Conservation (phyloP, 2,329 filamentous ascomycete species). For the Apiospora hydei region DNA sequence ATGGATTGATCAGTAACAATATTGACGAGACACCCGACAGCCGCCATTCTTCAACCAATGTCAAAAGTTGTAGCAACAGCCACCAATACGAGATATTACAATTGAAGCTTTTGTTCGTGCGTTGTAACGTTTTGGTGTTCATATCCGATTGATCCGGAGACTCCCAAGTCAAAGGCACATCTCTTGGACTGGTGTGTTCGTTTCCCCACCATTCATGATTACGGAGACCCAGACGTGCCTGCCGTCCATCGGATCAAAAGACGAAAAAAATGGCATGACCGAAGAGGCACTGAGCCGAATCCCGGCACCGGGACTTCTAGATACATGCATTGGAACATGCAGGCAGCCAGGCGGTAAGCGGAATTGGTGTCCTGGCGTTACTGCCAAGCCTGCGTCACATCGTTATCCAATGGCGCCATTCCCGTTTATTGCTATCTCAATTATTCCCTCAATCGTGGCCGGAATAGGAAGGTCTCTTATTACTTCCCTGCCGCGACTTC, state of each 20-base stretch:
- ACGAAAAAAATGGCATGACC: neutral
- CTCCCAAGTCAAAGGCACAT: too few relatives aligned
- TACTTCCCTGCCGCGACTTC: neutral
- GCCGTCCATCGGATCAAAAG: neutral
- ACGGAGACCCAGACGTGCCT: neutral
- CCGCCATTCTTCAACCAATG: too few relatives aligned
- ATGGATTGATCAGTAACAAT: neutral
- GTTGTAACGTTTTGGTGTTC: too few relatives aligned
- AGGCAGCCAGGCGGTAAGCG: neutral
- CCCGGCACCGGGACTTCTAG: neutral
- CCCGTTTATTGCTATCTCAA: conserved; percentile 3
- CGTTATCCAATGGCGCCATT: conserved; percentile 1
- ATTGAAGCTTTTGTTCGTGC: too few relatives aligned
- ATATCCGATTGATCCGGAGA: too few relatives aligned
- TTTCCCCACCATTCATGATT: neutral
- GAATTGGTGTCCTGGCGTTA: neutral
- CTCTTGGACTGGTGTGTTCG: neutral
- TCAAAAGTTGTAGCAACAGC: too few relatives aligned
- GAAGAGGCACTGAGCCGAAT: neutral
- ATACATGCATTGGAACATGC: neutral
- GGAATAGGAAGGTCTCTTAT: neutral
- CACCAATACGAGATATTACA: too few relatives aligned
- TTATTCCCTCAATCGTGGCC: neutral
- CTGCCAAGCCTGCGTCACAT: conserved; percentile 6
- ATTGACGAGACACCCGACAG: too few relatives aligned